Evolutionary conservation across 306 rosid genomes (phyloP).

Genomic region (Vigna hirtella): DNA sequence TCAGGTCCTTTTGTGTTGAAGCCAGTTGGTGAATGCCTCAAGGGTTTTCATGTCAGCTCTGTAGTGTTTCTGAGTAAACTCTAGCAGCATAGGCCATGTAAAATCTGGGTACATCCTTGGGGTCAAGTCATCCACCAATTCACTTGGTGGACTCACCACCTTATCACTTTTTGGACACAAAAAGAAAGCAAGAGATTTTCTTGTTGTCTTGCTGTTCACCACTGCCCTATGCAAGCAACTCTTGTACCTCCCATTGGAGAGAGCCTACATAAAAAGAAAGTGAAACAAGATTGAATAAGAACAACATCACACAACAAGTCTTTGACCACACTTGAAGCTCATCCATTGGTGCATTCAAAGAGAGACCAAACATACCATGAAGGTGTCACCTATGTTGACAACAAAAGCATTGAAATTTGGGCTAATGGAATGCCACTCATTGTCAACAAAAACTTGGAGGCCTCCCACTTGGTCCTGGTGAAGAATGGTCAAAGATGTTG

Average conservation of each 20-base stretch:
- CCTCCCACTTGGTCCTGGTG: constrained; percentile 97
- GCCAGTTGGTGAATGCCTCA: constrained; percentile 74
- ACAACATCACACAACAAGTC: neutral
- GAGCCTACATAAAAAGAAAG: constrained; percentile 58
- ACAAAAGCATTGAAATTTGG: constrained; percentile 91
- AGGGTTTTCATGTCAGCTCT: constrained; percentile 95
- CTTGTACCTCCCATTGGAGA: constrained; percentile 90
- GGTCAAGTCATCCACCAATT: constrained; percentile 62
- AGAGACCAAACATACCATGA: constrained; percentile 69
- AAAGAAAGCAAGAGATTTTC: constrained; percentile 95
- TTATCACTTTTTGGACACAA: constrained; percentile 83
- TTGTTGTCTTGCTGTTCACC: constrained; percentile 77
- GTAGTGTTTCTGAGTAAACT: constrained; percentile 86
- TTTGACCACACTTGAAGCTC: no score
- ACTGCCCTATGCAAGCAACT: constrained; percentile 98
- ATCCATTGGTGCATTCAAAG: neutral
- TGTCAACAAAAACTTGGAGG: constrained; percentile 84
- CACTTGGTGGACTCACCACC: constrained; percentile 82
- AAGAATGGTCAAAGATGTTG: constrained; percentile 91
- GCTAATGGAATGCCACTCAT: constrained; percentile 75
- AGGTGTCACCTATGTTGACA: constrained; percentile 96
- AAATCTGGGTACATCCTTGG: constrained; percentile 89
- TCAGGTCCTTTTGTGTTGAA: constrained; percentile 57
- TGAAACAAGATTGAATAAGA: neutral
- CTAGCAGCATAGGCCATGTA: constrained; percentile 89